Evolutionary conservation across 305 asterid species (phyloP).

Genomic region (Salvia sclarea): DNA sequence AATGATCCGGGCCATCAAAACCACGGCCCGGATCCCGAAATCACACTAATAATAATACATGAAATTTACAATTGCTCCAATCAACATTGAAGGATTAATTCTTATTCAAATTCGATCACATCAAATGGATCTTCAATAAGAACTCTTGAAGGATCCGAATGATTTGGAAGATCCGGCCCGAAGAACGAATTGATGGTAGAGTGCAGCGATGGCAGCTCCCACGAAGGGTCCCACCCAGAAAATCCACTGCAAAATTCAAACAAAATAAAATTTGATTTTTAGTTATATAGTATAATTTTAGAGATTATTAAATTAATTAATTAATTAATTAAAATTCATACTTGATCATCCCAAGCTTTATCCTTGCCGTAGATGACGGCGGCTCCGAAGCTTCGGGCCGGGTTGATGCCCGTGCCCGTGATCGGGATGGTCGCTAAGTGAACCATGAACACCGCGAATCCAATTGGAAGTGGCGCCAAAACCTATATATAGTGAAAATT

Average conservation of each 20-base stretch:
- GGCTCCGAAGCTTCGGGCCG: conserved; percentile 51
- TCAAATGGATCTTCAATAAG: conserved; percentile 13
- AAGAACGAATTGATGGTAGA: neutral
- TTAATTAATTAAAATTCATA: neutral
- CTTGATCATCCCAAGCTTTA: neutral
- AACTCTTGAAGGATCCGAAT: conserved; percentile 32
- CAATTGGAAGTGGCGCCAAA: neutral
- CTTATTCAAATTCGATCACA: neutral
- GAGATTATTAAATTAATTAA: neutral
- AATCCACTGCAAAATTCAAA: conserved; percentile 10
- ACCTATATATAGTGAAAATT: neutral
- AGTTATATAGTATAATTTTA: no score
- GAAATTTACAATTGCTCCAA: conserved; percentile 1
- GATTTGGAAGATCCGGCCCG: neutral
- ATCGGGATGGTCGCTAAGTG: conserved; percentile 49
- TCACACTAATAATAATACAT: neutral
- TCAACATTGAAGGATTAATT: neutral
- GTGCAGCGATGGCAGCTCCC: neutral
- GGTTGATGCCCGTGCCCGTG: conserved; percentile 51
- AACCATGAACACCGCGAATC: conserved; percentile 47
- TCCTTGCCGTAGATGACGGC: conserved; percentile 43
- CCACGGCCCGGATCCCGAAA: neutral
- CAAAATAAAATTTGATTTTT: neutral
- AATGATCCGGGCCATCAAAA: neutral
- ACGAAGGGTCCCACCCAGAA: neutral